Evolutionary conservation across 495 filamentous ascomycete species (phyloP).

Genomic region (Mytilinidion resinicola): DNA sequence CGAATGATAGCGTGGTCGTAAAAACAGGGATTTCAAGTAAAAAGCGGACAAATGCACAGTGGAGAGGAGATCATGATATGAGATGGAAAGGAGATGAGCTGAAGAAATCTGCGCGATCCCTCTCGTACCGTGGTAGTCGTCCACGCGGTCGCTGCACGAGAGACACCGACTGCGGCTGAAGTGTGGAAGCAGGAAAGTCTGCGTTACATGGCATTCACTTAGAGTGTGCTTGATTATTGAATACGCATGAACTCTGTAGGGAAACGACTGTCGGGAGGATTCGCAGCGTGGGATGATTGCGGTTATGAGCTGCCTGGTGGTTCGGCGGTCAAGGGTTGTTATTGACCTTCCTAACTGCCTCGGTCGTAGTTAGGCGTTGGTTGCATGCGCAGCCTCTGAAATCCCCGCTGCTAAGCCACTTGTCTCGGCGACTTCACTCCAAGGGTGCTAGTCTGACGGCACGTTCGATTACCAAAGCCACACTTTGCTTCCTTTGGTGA

Average conservation of each 20-base stretch:
- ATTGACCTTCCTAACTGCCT: constrained; percentile 1
- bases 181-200: background rate
- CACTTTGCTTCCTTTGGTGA: no score
- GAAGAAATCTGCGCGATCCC: background rate
- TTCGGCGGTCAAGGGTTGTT: background rate
- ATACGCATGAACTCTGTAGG: background rate
- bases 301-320: background rate
- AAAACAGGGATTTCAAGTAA: no score
- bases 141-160: background rate
- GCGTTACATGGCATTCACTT: background rate
- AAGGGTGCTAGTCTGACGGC: no score
- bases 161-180: background rate
- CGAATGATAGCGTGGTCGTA: background rate
- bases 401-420: no score
- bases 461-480: no score
- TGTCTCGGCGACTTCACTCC: no score
- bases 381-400: no score
- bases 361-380: background rate
- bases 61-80: background rate
- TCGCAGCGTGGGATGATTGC: background rate
- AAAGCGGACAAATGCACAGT: background rate
- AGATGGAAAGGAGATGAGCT: background rate
- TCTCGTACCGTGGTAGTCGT: background rate
- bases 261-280: background rate
- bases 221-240: background rate